Conservation (phyloP, 2,329 filamentous ascomycete genomes). For the Monilinia aucupariae region DNA sequence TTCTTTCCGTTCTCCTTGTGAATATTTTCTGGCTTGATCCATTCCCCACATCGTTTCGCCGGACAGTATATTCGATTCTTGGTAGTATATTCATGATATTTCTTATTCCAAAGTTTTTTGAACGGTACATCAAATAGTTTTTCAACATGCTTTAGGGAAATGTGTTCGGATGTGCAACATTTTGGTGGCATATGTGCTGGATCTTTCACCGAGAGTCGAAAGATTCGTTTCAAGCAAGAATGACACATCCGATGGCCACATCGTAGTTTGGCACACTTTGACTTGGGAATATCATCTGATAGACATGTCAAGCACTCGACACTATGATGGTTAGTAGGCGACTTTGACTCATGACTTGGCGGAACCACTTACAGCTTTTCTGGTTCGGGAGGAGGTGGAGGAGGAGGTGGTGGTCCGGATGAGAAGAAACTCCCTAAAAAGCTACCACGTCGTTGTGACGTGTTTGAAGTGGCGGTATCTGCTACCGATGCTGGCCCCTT, state of each 20-base stretch:
- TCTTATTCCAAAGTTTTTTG: constrained; percentile 75
- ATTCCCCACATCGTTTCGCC: constrained; percentile 64
- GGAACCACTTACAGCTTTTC: constrained; percentile 28
- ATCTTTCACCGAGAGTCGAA: constrained; percentile 70
- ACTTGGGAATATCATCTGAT: constrained; percentile 57
- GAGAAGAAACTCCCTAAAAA: constrained; percentile 28
- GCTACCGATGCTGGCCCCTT: constrained; percentile 21
- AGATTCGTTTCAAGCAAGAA: constrained; percentile 66
- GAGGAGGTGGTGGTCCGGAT: constrained; percentile 18
- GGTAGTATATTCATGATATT: constrained; percentile 70
- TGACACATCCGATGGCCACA: constrained; percentile 82
- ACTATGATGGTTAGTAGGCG: constrained; percentile 39
- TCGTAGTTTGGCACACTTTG: constrained; percentile 63
- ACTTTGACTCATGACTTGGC: neutral
- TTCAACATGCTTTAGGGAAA: constrained; percentile 71
- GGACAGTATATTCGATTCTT: constrained; percentile 76
- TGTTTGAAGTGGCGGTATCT: constrained; percentile 17
- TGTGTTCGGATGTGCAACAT: constrained; percentile 70
- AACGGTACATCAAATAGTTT: constrained; percentile 66
- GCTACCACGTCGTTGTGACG: constrained; percentile 20
- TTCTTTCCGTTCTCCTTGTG: constrained; percentile 55
- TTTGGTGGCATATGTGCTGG: constrained; percentile 77
- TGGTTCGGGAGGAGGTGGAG: constrained; percentile 21
- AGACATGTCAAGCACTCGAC: constrained; percentile 69
- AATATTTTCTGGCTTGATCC: constrained; percentile 70